Evolutionary conservation across 495 filamentous ascomycete species (phyloP), one percentile per base, ranked within the genome.

Genomic region (Trypethelium eluteriae): DNA sequence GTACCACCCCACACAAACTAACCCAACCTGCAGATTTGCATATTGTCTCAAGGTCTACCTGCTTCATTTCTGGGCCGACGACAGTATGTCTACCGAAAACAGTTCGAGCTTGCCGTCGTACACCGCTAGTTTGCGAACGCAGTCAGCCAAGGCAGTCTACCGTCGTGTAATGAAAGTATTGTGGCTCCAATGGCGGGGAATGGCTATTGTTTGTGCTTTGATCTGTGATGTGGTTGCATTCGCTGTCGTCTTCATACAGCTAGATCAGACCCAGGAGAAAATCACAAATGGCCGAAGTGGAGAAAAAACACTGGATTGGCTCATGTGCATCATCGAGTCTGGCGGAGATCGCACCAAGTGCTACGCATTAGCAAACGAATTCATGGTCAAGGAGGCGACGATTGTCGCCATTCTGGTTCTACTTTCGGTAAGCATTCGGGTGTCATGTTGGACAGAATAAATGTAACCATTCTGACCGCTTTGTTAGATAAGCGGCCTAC

Each of bases 1-100:
- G 38, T 47, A 12, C 62, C 7, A 59, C 53, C 53, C 34, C 36
- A 7, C 53, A 59, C 53, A 59, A 36, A 32, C 39, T 63, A 41
- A 63, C 32, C 36, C 4, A 63, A 41, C 1, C 38, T 14, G 74
- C 81, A 96, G 91, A 1, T 95, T 98, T 73, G 88, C 80, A 38
- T 98, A 98, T 79, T 98, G 94, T 76, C 89, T 96, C 74, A 88
- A 95, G 70, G 89, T 98, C 66, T 98, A 98, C 73, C 80, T 98
- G 71, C 86, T 82, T 64, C 87, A 92, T 16, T 86, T 96, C 59
- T 76, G 74, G 72, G 84, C 93, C 71, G 84, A 89, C 72, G 86
- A 91, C 74, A 85, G 73, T 14, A 72, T 71, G 2, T 68, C 71
- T 32, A 75, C 86, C 4, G 89, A 87, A 39, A 86, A 83, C 69